phyloP scores from a whole-genome alignment of 352 stramenopile species.

The Globisporangium radiosum region DNA sequence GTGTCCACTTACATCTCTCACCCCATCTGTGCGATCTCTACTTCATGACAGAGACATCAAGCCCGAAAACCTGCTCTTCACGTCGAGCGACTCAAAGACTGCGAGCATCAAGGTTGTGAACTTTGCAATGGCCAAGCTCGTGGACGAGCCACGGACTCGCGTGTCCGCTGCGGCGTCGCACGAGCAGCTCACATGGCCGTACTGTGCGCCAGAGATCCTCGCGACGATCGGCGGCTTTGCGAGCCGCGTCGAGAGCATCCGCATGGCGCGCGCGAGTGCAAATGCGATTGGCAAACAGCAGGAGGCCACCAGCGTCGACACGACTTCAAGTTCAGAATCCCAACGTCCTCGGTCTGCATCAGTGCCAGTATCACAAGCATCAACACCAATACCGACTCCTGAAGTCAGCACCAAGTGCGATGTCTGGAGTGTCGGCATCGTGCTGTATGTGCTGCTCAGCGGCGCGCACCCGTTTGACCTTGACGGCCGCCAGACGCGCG shows the following conservation, averaged over 20 bases:
- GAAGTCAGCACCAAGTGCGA: slow-evolving; percentile 40
- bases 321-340: background rate
- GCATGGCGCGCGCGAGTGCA: slow-evolving; percentile 3
- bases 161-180: background rate
- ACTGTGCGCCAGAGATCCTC: slow-evolving; percentile 66
- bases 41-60: slow-evolving; percentile 54
- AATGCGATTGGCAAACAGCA: background rate
- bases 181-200: slow-evolving; percentile 50
- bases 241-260: slow-evolving; percentile 12
- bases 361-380: background rate
- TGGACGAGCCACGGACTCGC: slow-evolving; percentile 17
- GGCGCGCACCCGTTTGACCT: slow-evolving; percentile 72
- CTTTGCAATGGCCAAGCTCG: slow-evolving; percentile 72
- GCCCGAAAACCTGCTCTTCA: slow-evolving; percentile 82
- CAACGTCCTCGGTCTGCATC: background rate
- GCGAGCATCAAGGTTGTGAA: slow-evolving; percentile 79
- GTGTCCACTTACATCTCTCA: background rate
- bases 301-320: slow-evolving; percentile 24
- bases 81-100: slow-evolving; percentile 51
- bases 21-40: background rate
- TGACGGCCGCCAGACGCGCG: slow-evolving; percentile 54
- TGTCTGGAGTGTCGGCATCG: slow-evolving; percentile 86
- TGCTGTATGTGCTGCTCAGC: slow-evolving; percentile 85
- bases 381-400: background rate
- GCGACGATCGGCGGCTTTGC: slow-evolving; percentile 8